Percentiles rank a stretch among this genome's conserved stretches.
Conservation (phyloP, 306 rosid species). For the Vigna reflexopilosa region DNA sequence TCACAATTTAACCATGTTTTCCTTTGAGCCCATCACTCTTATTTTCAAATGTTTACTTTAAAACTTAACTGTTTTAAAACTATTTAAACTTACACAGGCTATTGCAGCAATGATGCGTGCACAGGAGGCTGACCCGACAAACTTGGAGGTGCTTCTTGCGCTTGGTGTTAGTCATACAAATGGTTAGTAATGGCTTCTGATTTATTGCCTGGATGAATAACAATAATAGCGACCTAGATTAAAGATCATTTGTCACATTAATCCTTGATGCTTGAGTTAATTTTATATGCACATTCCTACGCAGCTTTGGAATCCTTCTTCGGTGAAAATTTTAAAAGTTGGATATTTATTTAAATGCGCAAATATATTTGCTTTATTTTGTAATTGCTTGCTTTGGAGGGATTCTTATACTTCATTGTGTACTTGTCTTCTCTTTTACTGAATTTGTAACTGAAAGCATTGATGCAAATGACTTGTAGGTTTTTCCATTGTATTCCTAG, state of each 20-base stretch:
- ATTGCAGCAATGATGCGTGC: conserved; percentile 99
- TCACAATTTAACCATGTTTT: conserved; percentile 31
- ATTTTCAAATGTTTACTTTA: conserved; percentile 32
- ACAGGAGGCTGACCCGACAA: conserved; percentile 92
- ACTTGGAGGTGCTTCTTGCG: conserved; percentile 98
- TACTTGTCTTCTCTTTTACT: conserved; percentile 21
- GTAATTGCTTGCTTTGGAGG: background rate
- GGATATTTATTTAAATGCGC: conserved; percentile 23
- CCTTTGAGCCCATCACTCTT: background rate
- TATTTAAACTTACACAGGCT: conserved; percentile 65
- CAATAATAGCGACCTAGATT: conserved; percentile 16
- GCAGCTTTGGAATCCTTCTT: conserved; percentile 14
- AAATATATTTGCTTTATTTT: conserved; percentile 31
- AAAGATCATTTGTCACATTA: conserved; percentile 29
- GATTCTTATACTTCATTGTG: conserved; percentile 37
- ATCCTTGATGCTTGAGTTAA: conserved; percentile 19
- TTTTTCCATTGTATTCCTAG: conserved; percentile 30
- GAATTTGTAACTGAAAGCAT: conserved; percentile 38
- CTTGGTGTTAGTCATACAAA: conserved; percentile 99
- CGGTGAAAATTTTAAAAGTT: conserved; percentile 26
- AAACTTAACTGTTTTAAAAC: conserved; percentile 22
- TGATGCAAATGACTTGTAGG: conserved; percentile 33
- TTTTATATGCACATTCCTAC: background rate
- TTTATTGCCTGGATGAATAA: conserved; percentile 14
- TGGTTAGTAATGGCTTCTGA: conserved; percentile 66